These are phyloP conservation scores for Apiospora kogelbergensis DNA, from an alignment of 2,329 filamentous ascomycete species.

Conservation along the genomic window DNA sequence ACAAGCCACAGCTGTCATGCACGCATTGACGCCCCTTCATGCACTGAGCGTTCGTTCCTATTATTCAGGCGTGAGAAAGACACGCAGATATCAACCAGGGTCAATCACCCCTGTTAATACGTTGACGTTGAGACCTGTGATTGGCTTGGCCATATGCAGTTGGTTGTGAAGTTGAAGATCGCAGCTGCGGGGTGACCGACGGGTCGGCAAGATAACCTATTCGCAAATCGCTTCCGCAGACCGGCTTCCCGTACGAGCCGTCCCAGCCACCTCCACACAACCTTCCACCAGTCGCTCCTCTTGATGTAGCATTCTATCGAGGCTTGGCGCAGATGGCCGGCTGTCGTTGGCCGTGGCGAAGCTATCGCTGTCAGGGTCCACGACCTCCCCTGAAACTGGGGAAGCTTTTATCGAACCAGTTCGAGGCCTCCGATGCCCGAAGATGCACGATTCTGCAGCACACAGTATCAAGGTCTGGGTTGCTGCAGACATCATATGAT, in stretches of 20 bases:
- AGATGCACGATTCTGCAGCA: not conserved
- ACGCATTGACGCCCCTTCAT: not conserved
- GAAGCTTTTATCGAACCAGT: not conserved
- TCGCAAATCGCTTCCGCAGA: not conserved
- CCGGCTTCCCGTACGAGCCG: too few species aligned
- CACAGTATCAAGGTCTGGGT: not conserved
- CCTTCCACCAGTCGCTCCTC: not conserved
- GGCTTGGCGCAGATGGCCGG: not conserved
- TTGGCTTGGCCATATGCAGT: not conserved
- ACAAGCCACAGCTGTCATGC: not conserved
- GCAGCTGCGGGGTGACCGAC: not conserved
- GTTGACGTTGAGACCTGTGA: not conserved
- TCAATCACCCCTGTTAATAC: not conserved
- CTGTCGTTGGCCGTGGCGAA: not conserved
- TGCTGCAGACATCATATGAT: not conserved
- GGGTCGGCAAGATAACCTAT: not conserved
- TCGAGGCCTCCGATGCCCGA: not conserved
- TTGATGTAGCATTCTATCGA: not conserved
- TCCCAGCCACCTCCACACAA: not conserved
- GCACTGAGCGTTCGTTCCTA: not conserved
- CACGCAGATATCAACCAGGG: not conserved
- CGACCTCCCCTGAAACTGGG: not conserved
- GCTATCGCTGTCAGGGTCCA: not conserved
- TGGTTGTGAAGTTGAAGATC: not conserved
- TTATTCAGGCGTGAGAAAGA: not conserved